phyloP scores from a whole-genome alignment of 345 rosid genomes.

The Trapa bicornis region DNA sequence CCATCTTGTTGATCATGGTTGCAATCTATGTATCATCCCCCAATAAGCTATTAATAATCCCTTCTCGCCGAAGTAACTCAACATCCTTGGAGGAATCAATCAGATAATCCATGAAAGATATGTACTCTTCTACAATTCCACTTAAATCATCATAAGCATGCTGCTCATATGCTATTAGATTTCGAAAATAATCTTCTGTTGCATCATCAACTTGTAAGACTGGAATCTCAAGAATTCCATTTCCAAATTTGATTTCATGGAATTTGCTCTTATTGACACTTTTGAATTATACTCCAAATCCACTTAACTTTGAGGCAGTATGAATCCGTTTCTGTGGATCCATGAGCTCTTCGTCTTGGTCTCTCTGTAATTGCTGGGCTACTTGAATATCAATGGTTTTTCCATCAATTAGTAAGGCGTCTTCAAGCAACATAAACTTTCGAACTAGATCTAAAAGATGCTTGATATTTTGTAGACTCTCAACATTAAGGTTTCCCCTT shows the following conservation, averaged over 20 bases:
- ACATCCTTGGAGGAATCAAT: too few relatives aligned
- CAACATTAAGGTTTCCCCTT: not conserved
- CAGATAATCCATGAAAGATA: too few relatives aligned
- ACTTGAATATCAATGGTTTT: not conserved
- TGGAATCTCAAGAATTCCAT: constrained; percentile 13
- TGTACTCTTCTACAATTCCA: constrained; percentile 5
- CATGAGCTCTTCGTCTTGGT: too few relatives aligned
- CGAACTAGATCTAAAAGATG: constrained; percentile 8
- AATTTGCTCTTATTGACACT: not conserved
- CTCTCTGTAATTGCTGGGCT: not conserved
- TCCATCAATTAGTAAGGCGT: not conserved
- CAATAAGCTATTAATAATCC: not conserved
- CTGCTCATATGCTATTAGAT: constrained; percentile 18
- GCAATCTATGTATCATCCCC: constrained; percentile 8
- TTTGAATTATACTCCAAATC: constrained; percentile 11
- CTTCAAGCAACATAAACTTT: not conserved
- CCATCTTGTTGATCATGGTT: not conserved
- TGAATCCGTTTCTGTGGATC: not conserved
- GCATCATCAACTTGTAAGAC: not conserved
- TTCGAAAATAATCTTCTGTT: constrained; percentile 6
- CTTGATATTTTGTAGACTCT: not conserved
- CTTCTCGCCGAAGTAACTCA: too few relatives aligned
- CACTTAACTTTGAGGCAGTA: constrained; percentile 11
- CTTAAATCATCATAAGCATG: not conserved
- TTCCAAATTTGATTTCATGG: constrained; percentile 3